Base-by-base conservation (phyloP, 192 early-diverging fungal genomes). In the Coemansia umbellata region DNA sequence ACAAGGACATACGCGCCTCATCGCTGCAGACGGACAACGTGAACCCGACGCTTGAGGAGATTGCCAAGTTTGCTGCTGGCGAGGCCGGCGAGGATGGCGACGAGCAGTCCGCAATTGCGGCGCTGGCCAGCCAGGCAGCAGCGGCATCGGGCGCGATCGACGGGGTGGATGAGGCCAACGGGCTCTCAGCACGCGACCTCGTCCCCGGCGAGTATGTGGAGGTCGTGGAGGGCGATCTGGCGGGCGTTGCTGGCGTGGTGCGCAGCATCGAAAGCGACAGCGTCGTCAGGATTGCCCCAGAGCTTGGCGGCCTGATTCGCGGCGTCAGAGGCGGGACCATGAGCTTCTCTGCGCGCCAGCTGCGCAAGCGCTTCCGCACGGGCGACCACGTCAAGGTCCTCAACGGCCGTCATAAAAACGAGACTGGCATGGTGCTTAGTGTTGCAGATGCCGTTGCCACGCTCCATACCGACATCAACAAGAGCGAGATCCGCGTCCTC, bases 341-440 rank as follows among this genome's bases (percentile, higher is more conserved):
- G 52, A 72, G 77, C 10, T 80, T 88, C 37, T 81, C 79, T 6
- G 65, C 81, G 8, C 69, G 74, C 11, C 87, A 94, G 60, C 78
- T 99, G 24, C 80, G 87, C 42, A 99, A 99, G 74, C 80, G 86
- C n/a, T 99, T 97, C 60, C 60, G 74, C 18, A 76, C 84, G 14
- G 97, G 97, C 52, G 92, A 99, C 63, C 91, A 96, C 53, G 97
- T 97, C 48, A 85, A 90, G 66, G 94, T 99, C 24, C 82, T 90
- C 30, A 84, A 88, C 31, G 97, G 97, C 21, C 80, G 84, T 6
- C 87, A 89, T 69, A 80, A 81, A 60, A 89, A 84, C 33, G 87
- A 91, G 48, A 91, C 89, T 4, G 97, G 97, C 37, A 78, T 96
- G 81, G 84, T 99, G 31, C 74, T 97, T 9, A 82, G 81, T 28